Evolutionary conservation across 768 basidiomycete genomes (phyloP), one percentile per base, ranked within the genome.

Genomic region (Calvatia gigantea): DNA sequence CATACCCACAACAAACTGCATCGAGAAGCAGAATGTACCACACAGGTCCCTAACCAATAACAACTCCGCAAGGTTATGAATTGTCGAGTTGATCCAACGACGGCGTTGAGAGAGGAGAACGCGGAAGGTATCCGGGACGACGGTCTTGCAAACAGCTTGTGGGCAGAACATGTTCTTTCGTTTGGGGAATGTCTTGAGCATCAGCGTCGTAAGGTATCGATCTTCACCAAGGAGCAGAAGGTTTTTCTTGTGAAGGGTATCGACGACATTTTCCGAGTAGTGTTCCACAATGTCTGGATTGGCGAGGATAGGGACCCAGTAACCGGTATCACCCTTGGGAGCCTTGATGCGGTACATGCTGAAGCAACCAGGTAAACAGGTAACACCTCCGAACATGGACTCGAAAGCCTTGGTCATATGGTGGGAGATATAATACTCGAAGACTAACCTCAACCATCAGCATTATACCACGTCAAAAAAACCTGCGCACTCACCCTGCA

Each of bases 271-370:
- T 73, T 99, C 97, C 42, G 96, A 98, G 68, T 98, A 99, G 69
- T 97, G 96, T 67, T 97, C 94, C 58, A 97, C 92, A 64, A 99
- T 93, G 68, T 99, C 97, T 9, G 97, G 97, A 68, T 98, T 98
- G 61, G 96, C 96, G 54, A 99, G 80, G 63, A 99, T 91, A 23
- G 97, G 97, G 2, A 99, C 97, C 95, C 96, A 99, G 73, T 93
- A 98, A 14, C 94, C 95, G 44, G 83, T 83, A 57, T 89, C 87
- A 44, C 94, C 94, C 72, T 98, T 99, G n/a, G 95, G 95, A 14
- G 95, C 91, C 75, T 98, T 99, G 84, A 98, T 94, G 61, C 97
- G 87, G 75, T 98, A 98, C 96, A 98, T 98, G 62, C 88, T 92
- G 83, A 99, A 99, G 76, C 97, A 99, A 61, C 97, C 97, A 21